Conservation (phyloP, 805 yeast genomes). For the Metschnikowia picachoensis region DNA sequence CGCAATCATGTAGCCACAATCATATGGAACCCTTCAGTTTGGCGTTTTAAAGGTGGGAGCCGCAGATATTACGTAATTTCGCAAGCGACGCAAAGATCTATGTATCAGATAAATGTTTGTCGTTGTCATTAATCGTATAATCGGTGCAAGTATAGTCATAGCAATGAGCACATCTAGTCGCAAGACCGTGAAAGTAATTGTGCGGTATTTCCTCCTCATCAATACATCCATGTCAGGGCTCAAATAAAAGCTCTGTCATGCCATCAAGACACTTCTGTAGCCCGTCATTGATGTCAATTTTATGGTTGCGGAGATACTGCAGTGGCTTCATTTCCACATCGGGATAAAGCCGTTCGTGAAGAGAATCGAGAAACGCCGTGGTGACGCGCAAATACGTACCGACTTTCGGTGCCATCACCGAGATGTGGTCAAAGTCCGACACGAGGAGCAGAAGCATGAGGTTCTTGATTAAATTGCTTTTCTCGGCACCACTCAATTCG, state of each 20-base stretch:
- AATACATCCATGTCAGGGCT: not conserved
- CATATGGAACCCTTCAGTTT: too few relatives aligned
- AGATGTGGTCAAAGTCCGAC: slow-evolving; percentile 28
- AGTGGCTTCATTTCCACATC: slow-evolving; percentile 24
- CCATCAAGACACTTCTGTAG: slow-evolving; percentile 26
- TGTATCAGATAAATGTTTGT: too few relatives aligned
- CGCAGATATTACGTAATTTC: too few relatives aligned
- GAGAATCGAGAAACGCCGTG: slow-evolving; percentile 27
- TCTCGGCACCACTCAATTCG: slow-evolving; percentile 23
- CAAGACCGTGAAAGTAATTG: not conserved
- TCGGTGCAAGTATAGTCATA: too few relatives aligned
- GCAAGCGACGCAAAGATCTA: too few relatives aligned
- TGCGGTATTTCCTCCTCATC: not conserved
- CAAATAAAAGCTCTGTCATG: slow-evolving; percentile 11
- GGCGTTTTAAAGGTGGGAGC: too few relatives aligned
- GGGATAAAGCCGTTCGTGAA: slow-evolving; percentile 28
- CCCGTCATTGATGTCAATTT: slow-evolving; percentile 12
- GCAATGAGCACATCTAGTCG: not conserved
- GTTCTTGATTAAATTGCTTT: slow-evolving; percentile 31
- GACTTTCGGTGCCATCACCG: slow-evolving; percentile 23
- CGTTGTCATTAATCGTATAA: too few relatives aligned
- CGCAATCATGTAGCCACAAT: too few relatives aligned
- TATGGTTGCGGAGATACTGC: slow-evolving; percentile 21
- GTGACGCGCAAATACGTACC: slow-evolving; percentile 26
- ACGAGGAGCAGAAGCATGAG: slow-evolving; percentile 33